Percentiles rank a stretch among this genome's conserved stretches.
These are phyloP conservation scores for Borovskyia barvae DNA, from an alignment of 208 protist genomes.

Conservation along the genomic window DNA sequence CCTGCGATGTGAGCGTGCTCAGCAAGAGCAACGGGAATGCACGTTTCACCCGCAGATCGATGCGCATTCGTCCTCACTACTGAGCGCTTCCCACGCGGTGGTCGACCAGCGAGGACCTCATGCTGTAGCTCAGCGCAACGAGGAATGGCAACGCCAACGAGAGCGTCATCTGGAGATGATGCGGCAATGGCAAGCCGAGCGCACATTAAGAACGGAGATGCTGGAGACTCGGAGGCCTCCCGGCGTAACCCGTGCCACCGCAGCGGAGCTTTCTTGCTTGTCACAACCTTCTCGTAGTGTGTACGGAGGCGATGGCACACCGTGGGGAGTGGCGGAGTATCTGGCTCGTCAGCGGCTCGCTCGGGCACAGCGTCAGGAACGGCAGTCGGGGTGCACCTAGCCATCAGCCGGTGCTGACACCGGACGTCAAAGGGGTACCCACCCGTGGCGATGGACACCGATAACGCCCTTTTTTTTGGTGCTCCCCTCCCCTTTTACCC, in stretches of 20 bases:
- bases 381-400: not conserved
- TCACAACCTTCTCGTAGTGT: not conserved
- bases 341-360: constrained; percentile 18
- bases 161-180: constrained; percentile 40
- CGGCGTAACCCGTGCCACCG: constrained; percentile 8
- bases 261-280: not conserved
- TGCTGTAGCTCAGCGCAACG: constrained; percentile 35
- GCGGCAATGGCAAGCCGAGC: constrained; percentile 32
- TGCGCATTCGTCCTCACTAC: not conserved
- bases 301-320: constrained; percentile 17
- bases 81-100: not conserved
- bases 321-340: constrained; percentile 24
- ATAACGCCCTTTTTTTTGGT: too few species aligned
- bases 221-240: constrained; percentile 3
- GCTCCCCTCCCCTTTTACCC: too few species aligned
- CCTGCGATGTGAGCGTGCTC: constrained; percentile 34
- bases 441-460: too few species aligned
- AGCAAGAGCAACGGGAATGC: constrained; percentile 41
- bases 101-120: not conserved
- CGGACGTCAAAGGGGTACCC: too few species aligned
- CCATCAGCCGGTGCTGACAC: not conserved
- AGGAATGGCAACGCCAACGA: constrained; percentile 38
- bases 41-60: constrained; percentile 41
- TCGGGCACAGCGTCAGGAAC: constrained; percentile 6
- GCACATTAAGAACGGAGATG: constrained; percentile 26